Conservation (phyloP, 2,329 filamentous ascomycete genomes). For the Nemania sp. region DNA sequence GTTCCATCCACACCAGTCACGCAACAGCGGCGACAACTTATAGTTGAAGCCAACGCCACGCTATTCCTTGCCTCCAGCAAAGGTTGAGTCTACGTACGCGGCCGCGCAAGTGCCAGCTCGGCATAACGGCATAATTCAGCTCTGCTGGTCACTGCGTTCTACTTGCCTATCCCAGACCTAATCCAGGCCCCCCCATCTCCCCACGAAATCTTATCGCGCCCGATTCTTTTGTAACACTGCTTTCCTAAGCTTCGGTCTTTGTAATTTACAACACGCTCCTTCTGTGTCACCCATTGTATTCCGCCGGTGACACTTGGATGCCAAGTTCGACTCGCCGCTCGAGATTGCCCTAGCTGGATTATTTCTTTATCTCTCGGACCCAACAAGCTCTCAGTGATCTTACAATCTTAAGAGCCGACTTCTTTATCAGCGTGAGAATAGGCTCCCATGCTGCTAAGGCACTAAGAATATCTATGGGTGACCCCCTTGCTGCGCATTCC, state of each 20-base stretch:
- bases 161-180: constrained; percentile 9
- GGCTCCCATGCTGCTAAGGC: constrained; percentile 11
- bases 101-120: constrained; percentile 31
- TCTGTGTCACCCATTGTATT: constrained; percentile 18
- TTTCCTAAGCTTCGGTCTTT: background rate
- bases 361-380: constrained; percentile 12
- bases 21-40: constrained; percentile 11
- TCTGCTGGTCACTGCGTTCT: constrained; percentile 20
- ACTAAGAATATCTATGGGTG: constrained; percentile 10
- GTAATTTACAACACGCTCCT: constrained; percentile 12
- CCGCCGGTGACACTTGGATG: constrained; percentile 24
- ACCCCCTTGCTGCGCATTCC: constrained; percentile 3
- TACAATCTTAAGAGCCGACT: background rate
- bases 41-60: constrained; percentile 20
- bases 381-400: constrained; percentile 11
- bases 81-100: constrained; percentile 28
- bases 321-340: constrained; percentile 14
- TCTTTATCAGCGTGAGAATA: background rate
- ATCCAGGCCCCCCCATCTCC: constrained; percentile 5
- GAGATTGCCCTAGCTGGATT: constrained; percentile 6
- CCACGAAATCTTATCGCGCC: constrained; percentile 2
- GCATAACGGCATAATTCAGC: constrained; percentile 20
- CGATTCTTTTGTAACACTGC: constrained; percentile 19
- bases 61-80: constrained; percentile 18
- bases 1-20: constrained; percentile 13